Percentiles rank a stretch among this genome's conserved stretches.
Conservation (phyloP, 768 basidiomycete genomes). For the Suillus variegatus region DNA sequence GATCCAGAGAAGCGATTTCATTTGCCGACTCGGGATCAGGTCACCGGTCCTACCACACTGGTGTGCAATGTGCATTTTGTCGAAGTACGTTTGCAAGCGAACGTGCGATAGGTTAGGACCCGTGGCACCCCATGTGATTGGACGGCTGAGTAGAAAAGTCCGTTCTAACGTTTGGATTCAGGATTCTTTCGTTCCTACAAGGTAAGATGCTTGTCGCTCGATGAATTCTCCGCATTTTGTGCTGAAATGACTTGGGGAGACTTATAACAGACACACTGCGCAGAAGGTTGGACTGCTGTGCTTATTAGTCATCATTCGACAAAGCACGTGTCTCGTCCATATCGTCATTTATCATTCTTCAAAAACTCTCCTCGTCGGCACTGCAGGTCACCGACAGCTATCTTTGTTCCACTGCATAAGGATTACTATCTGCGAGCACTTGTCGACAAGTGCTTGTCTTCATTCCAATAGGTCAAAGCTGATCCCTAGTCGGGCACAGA, state of each 20-base stretch:
- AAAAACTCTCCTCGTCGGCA: slow-evolving; percentile 17
- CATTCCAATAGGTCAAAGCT: neutral
- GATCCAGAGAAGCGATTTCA: slow-evolving; percentile 1
- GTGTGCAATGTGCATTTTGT: slow-evolving; percentile 1
- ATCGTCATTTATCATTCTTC: slow-evolving; percentile 40
- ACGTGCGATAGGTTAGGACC: slow-evolving; percentile 38
- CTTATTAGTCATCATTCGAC: slow-evolving; percentile 37
- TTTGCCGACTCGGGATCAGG: neutral
- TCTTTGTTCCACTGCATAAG: neutral
- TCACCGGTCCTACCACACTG: neutral
- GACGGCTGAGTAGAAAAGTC: slow-evolving; percentile 28
- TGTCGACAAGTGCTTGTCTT: neutral
- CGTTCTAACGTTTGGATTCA: slow-evolving; percentile 12
- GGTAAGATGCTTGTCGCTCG: slow-evolving; percentile 10
- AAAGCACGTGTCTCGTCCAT: slow-evolving; percentile 36
- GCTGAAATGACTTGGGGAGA: neutral
- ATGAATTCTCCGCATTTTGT: neutral
- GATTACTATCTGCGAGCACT: neutral
- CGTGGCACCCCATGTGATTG: slow-evolving; percentile 32
- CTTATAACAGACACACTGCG: neutral
- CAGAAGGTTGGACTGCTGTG: slow-evolving; percentile 5
- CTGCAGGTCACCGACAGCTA: neutral
- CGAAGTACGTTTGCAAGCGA: slow-evolving; percentile 24
- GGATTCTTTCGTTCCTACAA: slow-evolving; percentile 16
- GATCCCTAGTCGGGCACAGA: neutral